phyloP scores from a whole-genome alignment of 78 protist species.

The Emiliania huxleyi region DNA sequence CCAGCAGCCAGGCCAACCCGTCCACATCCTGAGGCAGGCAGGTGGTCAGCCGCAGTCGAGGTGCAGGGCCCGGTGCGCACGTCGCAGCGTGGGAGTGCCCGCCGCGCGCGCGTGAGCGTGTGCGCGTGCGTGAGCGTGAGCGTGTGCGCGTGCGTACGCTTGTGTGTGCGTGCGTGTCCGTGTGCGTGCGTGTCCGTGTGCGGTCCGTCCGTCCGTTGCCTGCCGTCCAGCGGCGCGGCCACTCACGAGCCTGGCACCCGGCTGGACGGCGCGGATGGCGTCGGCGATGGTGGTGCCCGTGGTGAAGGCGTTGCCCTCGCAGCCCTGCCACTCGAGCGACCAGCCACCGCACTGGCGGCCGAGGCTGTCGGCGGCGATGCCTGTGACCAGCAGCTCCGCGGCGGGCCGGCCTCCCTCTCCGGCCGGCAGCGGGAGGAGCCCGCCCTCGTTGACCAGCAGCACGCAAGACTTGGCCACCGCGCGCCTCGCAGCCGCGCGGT shows the following conservation, averaged over 20 bases:
- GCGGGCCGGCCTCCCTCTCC: not conserved
- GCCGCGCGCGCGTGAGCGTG: too few species aligned
- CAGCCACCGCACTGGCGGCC: conserved; percentile 21
- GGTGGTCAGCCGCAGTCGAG: too few species aligned
- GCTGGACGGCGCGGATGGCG: not conserved
- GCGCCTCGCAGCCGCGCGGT: not conserved
- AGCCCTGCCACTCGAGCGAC: not conserved
- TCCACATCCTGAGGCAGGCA: too few species aligned
- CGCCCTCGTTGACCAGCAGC: not conserved
- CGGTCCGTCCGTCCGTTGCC: too few species aligned
- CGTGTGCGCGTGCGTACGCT: too few species aligned
- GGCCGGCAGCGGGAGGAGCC: not conserved
- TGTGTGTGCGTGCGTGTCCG: too few species aligned
- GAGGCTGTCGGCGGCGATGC: not conserved
- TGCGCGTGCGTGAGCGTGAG: too few species aligned
- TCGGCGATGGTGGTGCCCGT: not conserved
- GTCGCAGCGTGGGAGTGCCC: too few species aligned
- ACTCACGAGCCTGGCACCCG: not conserved
- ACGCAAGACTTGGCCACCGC: not conserved
- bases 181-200: too few species aligned
- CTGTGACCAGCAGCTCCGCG: not conserved
- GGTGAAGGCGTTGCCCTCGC: not conserved
- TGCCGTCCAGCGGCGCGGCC: too few species aligned
- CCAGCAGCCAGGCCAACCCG: too few species aligned
- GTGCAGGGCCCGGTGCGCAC: too few species aligned